A percentile compares a stretch with the other conserved stretches of the same genome.
Conservation (phyloP, 257 asterid species). For the Mitragyna speciosa region DNA sequence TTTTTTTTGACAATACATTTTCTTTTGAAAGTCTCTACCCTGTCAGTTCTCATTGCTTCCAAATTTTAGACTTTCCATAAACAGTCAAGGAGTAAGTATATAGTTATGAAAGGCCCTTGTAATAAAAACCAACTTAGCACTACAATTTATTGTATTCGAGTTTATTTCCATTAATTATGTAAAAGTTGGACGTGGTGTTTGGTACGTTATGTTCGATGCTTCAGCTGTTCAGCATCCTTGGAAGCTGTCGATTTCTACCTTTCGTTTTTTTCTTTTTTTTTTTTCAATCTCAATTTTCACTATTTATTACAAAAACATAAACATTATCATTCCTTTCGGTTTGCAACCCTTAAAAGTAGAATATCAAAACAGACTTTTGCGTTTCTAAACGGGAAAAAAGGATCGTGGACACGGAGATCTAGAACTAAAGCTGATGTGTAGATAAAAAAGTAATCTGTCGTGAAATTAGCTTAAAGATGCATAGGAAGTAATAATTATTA, state of each 20-base stretch:
- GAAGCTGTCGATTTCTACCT: too few species aligned
- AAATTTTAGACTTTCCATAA: background rate
- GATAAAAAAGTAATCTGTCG: background rate
- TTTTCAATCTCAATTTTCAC: background rate
- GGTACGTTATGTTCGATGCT: background rate
- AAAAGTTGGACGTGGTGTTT: background rate
- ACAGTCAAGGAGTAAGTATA: background rate
- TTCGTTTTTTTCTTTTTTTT: background rate
- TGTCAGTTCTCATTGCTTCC: too few species aligned
- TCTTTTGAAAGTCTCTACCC: background rate
- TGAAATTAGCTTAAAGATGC: slow-evolving; percentile 20
- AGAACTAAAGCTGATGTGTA: background rate
- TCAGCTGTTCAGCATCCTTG: background rate
- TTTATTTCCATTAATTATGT: background rate
- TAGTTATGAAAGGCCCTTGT: background rate
- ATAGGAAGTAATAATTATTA: slow-evolving; percentile 1
- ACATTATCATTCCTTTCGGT: too few species aligned
- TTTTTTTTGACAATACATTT: too few species aligned
- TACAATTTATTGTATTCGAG: background rate
- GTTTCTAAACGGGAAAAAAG: background rate
- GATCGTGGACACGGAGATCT: background rate
- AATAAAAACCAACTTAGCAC: too few species aligned
- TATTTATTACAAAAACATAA: background rate
- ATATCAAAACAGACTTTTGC: background rate
- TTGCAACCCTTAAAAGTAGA: background rate